Conservation (phyloP, 2,329 filamentous ascomycete species). For the Sporothrix phasma region DNA sequence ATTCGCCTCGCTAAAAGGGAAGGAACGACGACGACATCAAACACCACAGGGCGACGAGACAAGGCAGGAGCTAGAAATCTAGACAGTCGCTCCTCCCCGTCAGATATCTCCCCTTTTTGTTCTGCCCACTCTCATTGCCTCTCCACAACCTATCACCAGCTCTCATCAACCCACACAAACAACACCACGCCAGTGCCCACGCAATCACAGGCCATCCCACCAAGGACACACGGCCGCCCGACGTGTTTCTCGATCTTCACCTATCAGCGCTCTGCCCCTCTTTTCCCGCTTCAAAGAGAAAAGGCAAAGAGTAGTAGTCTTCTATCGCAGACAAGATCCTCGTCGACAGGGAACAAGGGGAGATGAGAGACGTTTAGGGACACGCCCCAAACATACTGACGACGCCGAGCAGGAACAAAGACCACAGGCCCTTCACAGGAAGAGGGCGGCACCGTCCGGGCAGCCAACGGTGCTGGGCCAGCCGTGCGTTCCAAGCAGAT, state of each 20-base stretch:
- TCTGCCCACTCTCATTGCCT: neutral
- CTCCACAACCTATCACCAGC: neutral
- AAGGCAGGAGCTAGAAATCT: neutral
- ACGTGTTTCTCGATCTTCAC: neutral
- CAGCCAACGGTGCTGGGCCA: neutral
- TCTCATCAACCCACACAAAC: neutral
- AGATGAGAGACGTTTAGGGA: neutral
- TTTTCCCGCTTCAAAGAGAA: neutral
- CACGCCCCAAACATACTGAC: neutral
- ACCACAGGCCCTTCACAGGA: neutral
- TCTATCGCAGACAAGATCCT: neutral
- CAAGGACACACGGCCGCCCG: neutral
- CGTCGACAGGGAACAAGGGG: neutral
- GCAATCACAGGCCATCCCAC: neutral
- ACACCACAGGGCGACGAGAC: neutral
- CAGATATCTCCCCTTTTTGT: neutral
- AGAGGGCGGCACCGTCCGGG: neutral
- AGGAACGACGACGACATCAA: conserved; percentile 2
- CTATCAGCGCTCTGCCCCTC: neutral
- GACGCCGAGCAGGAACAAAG: neutral
- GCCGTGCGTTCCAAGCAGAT: conserved; percentile 1
- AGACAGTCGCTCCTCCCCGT: neutral
- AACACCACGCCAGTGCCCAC: neutral
- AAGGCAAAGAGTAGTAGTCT: no score
- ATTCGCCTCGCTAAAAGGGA: conserved; percentile 10